A percentile compares a stretch with the other conserved stretches of the same genome.
Evolutionary conservation across 2,329 filamentous ascomycete species (phyloP).

Genomic region (Dactylonectria estremocensis): DNA sequence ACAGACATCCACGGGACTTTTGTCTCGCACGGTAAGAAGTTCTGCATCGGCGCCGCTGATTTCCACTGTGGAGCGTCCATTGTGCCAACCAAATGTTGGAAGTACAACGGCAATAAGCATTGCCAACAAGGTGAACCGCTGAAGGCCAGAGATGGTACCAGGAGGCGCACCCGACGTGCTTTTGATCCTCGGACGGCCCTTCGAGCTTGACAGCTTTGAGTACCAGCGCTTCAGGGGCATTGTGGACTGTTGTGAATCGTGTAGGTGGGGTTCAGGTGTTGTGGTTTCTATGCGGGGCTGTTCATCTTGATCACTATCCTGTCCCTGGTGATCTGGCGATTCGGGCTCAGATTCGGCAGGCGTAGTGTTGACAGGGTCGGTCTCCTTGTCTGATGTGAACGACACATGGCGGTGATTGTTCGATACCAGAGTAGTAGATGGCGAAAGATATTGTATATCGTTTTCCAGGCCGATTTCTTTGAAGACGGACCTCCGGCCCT

Average conservation of each 20-base stretch:
- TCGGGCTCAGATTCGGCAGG: slow-evolving; percentile 31
- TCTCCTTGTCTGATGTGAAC: slow-evolving; percentile 48
- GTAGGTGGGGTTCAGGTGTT: slow-evolving; percentile 19
- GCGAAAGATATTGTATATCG: slow-evolving; percentile 47
- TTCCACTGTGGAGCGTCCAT: slow-evolving; percentile 56
- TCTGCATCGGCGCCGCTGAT: slow-evolving; percentile 64
- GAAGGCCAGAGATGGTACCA: slow-evolving; percentile 57
- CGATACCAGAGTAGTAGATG: slow-evolving; percentile 30
- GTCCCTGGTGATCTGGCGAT: slow-evolving; percentile 17
- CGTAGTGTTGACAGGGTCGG: slow-evolving; percentile 51
- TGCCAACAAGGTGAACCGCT: slow-evolving; percentile 63
- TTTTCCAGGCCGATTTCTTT: slow-evolving; percentile 65
- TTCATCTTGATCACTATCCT: slow-evolving; percentile 21
- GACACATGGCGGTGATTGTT: slow-evolving; percentile 34
- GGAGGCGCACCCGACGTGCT: slow-evolving; percentile 61
- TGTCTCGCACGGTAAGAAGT: slow-evolving; percentile 53
- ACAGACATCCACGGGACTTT: slow-evolving; percentile 65
- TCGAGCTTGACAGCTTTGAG: slow-evolving; percentile 57
- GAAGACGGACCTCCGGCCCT: slow-evolving; percentile 67
- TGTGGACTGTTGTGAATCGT: slow-evolving; percentile 35
- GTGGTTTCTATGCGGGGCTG: slow-evolving; percentile 13
- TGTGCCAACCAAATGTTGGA: slow-evolving; percentile 61
- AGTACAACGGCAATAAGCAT: slow-evolving; percentile 67
- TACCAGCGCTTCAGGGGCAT: slow-evolving; percentile 58
- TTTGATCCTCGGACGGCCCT: slow-evolving; percentile 60